These are phyloP conservation scores for Plantago elongata DNA, from an alignment of 257 asterid genomes.

Conservation along the genomic window DNA sequence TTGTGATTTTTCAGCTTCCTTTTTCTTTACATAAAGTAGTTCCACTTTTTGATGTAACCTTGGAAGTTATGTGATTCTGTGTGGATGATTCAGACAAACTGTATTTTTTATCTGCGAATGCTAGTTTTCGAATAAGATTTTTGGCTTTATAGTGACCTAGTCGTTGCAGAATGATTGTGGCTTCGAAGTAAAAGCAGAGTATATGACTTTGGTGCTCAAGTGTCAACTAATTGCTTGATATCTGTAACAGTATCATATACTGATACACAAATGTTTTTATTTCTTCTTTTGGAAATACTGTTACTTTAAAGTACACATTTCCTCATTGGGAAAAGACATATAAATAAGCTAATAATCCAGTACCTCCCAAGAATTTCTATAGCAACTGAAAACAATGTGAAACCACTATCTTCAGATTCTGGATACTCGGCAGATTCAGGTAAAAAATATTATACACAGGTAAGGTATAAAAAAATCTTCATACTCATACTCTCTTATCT, in stretches of 20 bases:
- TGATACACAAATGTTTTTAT: not conserved
- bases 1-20: not conserved
- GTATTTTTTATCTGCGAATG: not conserved
- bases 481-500: conserved; percentile 22
- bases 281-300: not conserved
- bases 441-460: conserved; percentile 18
- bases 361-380: conserved; percentile 13
- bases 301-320: conserved; percentile 4
- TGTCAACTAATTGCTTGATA: too few relatives aligned
- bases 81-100: conserved; percentile 4
- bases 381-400: conserved; percentile 14
- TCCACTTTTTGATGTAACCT: conserved; percentile 3
- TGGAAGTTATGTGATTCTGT: conserved; percentile 6
- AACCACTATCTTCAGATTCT: conserved; percentile 1
- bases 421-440: conserved; percentile 1
- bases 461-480: conserved; percentile 7
- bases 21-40: not conserved
- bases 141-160: too few relatives aligned
- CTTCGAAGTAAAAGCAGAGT: too few relatives aligned
- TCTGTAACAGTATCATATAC: not conserved
- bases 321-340: not conserved
- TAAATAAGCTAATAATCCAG: not conserved
- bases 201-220: too few relatives aligned
- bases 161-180: too few relatives aligned
- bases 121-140: conserved; percentile 11